Percentiles rank a stretch among this genome's conserved stretches.
Evolutionary conservation across 1,139 yeast genomes (phyloP).

Genomic region (Arxiozyma bovina): DNA sequence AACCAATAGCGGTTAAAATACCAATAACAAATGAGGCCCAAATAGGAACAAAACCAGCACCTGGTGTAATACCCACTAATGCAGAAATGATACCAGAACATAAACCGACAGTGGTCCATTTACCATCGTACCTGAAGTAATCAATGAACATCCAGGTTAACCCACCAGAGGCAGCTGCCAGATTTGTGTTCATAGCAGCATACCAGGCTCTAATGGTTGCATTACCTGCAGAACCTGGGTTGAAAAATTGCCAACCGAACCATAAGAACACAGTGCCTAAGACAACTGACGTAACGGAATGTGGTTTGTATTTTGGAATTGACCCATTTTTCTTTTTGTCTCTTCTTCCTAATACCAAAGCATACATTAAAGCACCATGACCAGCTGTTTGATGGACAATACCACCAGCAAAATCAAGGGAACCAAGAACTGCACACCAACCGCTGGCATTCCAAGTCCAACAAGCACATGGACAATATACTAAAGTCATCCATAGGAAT

Average conservation of each 20-base stretch:
- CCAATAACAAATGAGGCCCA: constrained; percentile 85
- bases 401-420: constrained; percentile 95
- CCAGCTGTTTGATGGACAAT: constrained; percentile 96
- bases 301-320: constrained; percentile 85
- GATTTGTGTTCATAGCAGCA: constrained; percentile 83
- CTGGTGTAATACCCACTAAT: constrained; percentile 92
- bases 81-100: constrained; percentile 94
- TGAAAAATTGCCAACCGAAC: constrained; percentile 98
- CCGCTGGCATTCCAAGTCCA: constrained; percentile 97
- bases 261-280: constrained; percentile 88
- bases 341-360: constrained; percentile 85
- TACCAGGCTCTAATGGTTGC: constrained; percentile 88
- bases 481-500: constrained; percentile 91
- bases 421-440: constrained; percentile 76
- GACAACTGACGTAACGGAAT: constrained; percentile 81
- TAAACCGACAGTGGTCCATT: constrained; percentile 92
- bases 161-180: constrained; percentile 90
- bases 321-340: constrained; percentile 69
- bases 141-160: constrained; percentile 90
- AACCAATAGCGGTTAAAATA: constrained; percentile 62
- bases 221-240: constrained; percentile 94
- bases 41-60: constrained; percentile 91
- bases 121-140: constrained; percentile 77
- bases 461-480: constrained; percentile 88
- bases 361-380: constrained; percentile 88